Percentiles rank a stretch among this genome's conserved stretches.
phyloP scores from a whole-genome alignment of 345 rosid genomes.

The Moricandia arvensis region DNA sequence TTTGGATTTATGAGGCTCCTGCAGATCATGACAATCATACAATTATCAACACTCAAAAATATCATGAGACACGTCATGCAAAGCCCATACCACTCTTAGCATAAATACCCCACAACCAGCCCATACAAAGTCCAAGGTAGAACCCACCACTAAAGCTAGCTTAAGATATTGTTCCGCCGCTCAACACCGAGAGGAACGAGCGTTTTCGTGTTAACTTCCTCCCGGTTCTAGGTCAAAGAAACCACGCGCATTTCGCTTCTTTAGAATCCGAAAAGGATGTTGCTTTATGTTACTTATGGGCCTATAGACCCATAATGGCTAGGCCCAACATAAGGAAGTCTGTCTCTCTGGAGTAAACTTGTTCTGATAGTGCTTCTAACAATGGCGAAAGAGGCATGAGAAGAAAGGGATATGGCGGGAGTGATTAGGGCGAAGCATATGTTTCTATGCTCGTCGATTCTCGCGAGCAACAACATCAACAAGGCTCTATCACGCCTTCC shows the following conservation, averaged over 20 bases:
- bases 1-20: slow-evolving; percentile 45
- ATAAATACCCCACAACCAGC: no score
- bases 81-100: no score
- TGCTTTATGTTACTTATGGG: slow-evolving; percentile 7
- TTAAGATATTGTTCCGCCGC: no score
- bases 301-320: slow-evolving; percentile 1
- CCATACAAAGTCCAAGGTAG: no score
- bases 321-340: slow-evolving; percentile 10
- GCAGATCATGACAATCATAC: slow-evolving; percentile 17
- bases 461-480: background rate
- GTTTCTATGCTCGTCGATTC: slow-evolving; percentile 29
- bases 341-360: background rate
- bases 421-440: slow-evolving; percentile 32
- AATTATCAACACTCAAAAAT: background rate
- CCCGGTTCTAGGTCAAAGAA: slow-evolving; percentile 44
- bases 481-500: slow-evolving; percentile 3
- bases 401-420: slow-evolving; percentile 34
- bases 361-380: background rate
- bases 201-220: slow-evolving; percentile 40
- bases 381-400: slow-evolving; percentile 34
- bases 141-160: no score
- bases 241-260: slow-evolving; percentile 43
- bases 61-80: no score
- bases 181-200: no score
- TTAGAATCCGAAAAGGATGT: slow-evolving; percentile 31